phyloP scores from a whole-genome alignment of 768 basidiomycete species.

The Mycena epipterygia region DNA sequence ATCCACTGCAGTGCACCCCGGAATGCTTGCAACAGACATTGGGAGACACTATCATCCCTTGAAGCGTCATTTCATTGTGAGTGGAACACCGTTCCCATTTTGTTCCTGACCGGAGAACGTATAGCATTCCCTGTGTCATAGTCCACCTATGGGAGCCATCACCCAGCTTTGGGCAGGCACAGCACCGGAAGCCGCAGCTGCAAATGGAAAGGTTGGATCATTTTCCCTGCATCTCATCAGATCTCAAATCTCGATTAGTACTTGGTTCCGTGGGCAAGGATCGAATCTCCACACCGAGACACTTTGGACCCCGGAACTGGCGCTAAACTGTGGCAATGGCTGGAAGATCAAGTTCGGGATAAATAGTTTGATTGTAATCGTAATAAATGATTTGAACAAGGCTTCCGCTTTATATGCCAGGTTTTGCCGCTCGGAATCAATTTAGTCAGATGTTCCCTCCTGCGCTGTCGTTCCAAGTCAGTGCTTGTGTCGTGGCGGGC shows the following conservation, averaged over 20 bases:
- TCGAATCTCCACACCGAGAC: neutral
- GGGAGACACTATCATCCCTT: constrained; percentile 9
- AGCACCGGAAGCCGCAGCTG: neutral
- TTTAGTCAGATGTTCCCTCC: neutral
- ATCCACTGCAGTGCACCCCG: constrained; percentile 10
- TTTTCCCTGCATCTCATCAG: neutral
- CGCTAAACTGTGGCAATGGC: constrained; percentile 8
- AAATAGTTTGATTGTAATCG: neutral
- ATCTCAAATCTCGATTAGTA: neutral
- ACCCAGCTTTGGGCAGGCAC: constrained; percentile 19
- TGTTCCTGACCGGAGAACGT: neutral
- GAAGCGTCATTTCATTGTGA: constrained; percentile 2
- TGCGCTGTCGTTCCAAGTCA: neutral
- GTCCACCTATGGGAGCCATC: neutral
- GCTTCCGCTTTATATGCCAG: neutral
- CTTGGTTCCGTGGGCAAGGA: constrained; percentile 9
- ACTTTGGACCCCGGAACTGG: constrained; percentile 1
- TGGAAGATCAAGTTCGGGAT: constrained; percentile 11
- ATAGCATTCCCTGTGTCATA: constrained; percentile 12
- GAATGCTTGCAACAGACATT: constrained; percentile 12
- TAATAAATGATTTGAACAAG: neutral
- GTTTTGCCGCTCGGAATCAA: neutral
- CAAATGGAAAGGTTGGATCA: constrained; percentile 11
- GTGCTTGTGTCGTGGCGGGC: too few species aligned
- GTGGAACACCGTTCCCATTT: neutral